Evolutionary conservation across 345 rosid species (phyloP), one percentile per base, ranked within the genome.

Genomic region (Syzygium jambos): DNA sequence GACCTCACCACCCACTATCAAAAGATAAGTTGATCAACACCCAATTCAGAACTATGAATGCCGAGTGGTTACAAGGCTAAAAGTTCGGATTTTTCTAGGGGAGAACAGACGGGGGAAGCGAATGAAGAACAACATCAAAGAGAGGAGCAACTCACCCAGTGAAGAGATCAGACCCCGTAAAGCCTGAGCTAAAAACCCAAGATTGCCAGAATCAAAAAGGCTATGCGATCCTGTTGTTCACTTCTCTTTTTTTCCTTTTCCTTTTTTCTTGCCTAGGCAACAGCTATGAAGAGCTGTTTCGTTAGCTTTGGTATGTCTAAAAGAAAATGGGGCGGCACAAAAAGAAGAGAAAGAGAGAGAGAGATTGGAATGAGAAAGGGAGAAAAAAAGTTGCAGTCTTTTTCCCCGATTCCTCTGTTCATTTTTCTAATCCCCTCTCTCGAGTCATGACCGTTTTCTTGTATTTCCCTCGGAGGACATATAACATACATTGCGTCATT

Each of bases 201-300:
- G 86, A 84, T 56, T 57, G 86, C 27, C 51, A 11, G 55, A 16
- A 46, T 85, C 56, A 56, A 51, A 51, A 86, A 78, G 85, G 43
- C 73, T 63, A 30, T 78, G 63, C 17, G 25, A 34, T 68, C 80
- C 80, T 68, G 46, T 34, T 68, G 78, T 34, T 38, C 80, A 68
- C 80, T 73, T 17, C 49, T 38, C 27, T 34, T 68, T 68, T n/a
- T 23, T 52, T 27, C 56, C 23, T 11, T 68, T 49, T n/a, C 9
- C 13, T 21, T 30, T 87, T 13, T 78, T 49, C 30, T 56, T 49
- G 52, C 30, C 57, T 56, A 78, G 51, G 43, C 52, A 51, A 83
- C 88, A 87, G 88, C 88, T 87, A 87, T n/a, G 30, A 27, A 2
- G 88, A 87, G 88, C 88, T 87, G 88, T 56, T 83, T 77, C 77